A percentile compares a stretch with the other conserved stretches of the same genome.
phyloP scores from a whole-genome alignment of 2,329 filamentous ascomycete species.

The Fusarium praegraminearum region DNA sequence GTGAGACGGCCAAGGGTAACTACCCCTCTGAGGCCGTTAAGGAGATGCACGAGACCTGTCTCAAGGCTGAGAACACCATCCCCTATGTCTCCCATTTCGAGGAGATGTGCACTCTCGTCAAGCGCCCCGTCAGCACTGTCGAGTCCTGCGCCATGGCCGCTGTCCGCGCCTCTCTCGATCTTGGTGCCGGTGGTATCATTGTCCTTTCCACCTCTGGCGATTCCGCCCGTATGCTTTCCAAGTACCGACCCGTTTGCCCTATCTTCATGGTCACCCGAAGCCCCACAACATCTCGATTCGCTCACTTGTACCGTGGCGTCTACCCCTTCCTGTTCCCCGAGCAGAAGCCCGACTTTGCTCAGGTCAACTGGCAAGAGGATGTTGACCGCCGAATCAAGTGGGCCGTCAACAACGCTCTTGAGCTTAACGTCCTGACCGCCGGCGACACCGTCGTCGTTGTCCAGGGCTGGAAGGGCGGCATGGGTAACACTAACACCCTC shows the following conservation, averaged over 20 bases:
- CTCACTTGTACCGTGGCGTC: constrained; percentile 95
- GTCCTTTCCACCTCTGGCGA: constrained; percentile 96
- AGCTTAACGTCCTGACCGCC: constrained; percentile 79
- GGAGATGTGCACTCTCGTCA: constrained; percentile 86
- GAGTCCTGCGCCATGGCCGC: constrained; percentile 98
- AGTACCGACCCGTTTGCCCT: constrained; percentile 98
- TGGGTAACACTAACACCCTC: constrained; percentile 90
- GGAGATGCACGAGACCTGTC: constrained; percentile 98
- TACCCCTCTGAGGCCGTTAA: constrained; percentile 92
- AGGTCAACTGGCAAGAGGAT: constrained; percentile 98
- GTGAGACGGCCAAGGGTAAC: constrained; percentile 97
- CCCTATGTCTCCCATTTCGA: constrained; percentile 97
- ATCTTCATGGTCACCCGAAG: constrained; percentile 99
- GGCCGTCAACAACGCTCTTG: constrained; percentile 89
- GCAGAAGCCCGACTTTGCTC: constrained; percentile 92
- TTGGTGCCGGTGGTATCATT: constrained; percentile 96
- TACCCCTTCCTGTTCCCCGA: constrained; percentile 97
- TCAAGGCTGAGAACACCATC: constrained; percentile 96
- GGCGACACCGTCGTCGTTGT: constrained; percentile 85
- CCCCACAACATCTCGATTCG: constrained; percentile 84
- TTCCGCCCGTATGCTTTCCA: constrained; percentile 94
- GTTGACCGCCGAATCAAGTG: constrained; percentile 98
- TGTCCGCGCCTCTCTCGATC: constrained; percentile 93
- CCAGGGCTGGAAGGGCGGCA: constrained; percentile 91
- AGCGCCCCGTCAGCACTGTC: constrained; percentile 85